Base-by-base conservation (phyloP, 768 basidiomycete genomes). In the Rhizopogon salebrosus region DNA sequence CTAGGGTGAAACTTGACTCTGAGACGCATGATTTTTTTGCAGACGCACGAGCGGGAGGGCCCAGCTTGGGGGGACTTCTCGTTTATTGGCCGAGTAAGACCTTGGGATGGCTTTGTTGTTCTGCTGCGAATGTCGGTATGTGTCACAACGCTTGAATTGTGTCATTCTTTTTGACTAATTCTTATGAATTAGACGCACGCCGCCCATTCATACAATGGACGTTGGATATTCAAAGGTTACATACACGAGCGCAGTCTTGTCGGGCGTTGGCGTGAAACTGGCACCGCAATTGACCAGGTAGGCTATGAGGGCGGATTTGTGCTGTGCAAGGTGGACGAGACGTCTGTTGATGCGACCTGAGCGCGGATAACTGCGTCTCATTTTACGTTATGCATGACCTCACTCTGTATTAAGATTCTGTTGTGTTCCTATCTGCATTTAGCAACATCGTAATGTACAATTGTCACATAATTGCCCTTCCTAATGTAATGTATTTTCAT, bases 181-280 rank as follows among this genome's bases (percentile, higher is more conserved):
- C 31, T 57, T 58, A 54, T 54, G 54, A 53, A 64, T 58, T 57
- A 77, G 76, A 69, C 58, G 43, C 61, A 74, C 55, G 59, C 68
- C 22, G 61, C 43, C 3, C 57, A 69, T 42, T 58, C 49, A 31
- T 49, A 64, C 46, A 53, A 65, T 13, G 78, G 80, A 10, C 71
- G 64, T 26, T 81, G 74, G 77, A 60, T 81, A 48, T 80, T 80
- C 49, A 77, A 71, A 54, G 79, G 80, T 46, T 81, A 82, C 59
- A 53, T 81, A 41, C 72, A 81, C 48, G 72, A 70, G 56, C 63
- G 67, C 26, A 80, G 75, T 61, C 65, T 82, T 36, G 78, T 78
- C 35, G 80, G 80, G 34, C 70, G 77, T 20, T 80, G 80, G 80
- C 74, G 80, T 49, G 79, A 79, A 54, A 79, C 75, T 20, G 64